A percentile compares a stretch with the other conserved stretches of the same genome.
Conservation (phyloP, 169 alveolate species). For the Besnoitia besnoiti region DNA sequence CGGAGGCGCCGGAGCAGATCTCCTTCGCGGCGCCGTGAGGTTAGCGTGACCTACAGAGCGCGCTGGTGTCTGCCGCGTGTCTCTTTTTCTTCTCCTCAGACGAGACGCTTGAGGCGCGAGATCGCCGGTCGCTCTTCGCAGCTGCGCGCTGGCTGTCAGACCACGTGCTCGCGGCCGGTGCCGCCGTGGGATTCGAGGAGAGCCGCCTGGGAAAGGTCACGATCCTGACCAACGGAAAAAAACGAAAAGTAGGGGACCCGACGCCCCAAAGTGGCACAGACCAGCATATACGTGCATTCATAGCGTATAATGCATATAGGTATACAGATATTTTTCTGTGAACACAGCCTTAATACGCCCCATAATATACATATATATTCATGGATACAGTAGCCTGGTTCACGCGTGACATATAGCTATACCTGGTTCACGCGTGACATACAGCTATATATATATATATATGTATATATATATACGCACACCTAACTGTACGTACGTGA, state of each 20-base stretch:
- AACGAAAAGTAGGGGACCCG: not conserved
- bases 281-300: not conserved
- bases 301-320: not conserved
- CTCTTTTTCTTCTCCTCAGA: constrained; percentile 1
- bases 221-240: not conserved
- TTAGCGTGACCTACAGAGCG: no score
- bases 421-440: no score
- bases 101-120: constrained; percentile 62
- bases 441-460: not conserved
- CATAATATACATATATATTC: not conserved
- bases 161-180: constrained; percentile 44
- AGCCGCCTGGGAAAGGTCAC: not conserved
- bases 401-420: not conserved
- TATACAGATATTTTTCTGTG: not conserved
- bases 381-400: not conserved
- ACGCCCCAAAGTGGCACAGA: not conserved
- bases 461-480: not conserved
- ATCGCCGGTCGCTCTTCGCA: constrained; percentile 61
- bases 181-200: not conserved
- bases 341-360: no score
- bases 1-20: no score
- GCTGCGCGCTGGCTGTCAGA: constrained; percentile 62
- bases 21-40: no score
- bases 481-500: not conserved
- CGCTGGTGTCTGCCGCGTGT: not conserved